Percentiles rank a stretch among this genome's conserved stretches.
Evolutionary conservation across 371 early-diverging fungal species (phyloP).

Genomic region (Thermomucor indicae-seudaticae): DNA sequence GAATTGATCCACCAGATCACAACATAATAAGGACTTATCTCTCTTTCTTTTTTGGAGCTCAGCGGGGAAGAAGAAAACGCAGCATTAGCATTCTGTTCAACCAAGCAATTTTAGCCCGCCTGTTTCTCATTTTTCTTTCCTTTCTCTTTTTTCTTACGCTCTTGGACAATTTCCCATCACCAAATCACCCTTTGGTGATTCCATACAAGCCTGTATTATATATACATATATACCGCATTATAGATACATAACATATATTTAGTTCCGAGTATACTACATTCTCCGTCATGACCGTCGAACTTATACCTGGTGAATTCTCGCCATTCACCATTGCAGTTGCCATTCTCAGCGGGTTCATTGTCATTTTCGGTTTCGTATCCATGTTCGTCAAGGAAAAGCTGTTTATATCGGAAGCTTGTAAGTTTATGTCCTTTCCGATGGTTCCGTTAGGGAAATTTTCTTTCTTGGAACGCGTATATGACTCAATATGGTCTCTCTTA

Average conservation of each 20-base stretch:
- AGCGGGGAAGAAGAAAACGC: neutral
- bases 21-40: too few relatives aligned
- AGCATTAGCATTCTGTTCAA: too few relatives aligned
- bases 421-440: too few relatives aligned
- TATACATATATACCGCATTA: too few relatives aligned
- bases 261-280: neutral
- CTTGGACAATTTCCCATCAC: too few relatives aligned
- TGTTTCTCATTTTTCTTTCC: neutral
- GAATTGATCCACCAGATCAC: too few relatives aligned
- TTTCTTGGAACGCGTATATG: neutral
- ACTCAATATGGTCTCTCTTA: too few relatives aligned
- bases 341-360: constrained; percentile 80
- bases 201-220: constrained; percentile 1
- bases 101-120: too few relatives aligned
- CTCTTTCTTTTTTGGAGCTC: neutral
- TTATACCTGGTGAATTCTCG: constrained; percentile 47
- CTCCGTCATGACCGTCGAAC: constrained; percentile 12
- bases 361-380: constrained; percentile 85
- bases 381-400: constrained; percentile 88
- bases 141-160: neutral
- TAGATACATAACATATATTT: neutral
- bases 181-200: too few relatives aligned
- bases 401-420: constrained; percentile 88
- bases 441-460: too few relatives aligned
- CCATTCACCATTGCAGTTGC: constrained; percentile 49